Base-by-base conservation (phyloP, 139 green algal genomes). In the Klebsormidium nitens region DNA sequence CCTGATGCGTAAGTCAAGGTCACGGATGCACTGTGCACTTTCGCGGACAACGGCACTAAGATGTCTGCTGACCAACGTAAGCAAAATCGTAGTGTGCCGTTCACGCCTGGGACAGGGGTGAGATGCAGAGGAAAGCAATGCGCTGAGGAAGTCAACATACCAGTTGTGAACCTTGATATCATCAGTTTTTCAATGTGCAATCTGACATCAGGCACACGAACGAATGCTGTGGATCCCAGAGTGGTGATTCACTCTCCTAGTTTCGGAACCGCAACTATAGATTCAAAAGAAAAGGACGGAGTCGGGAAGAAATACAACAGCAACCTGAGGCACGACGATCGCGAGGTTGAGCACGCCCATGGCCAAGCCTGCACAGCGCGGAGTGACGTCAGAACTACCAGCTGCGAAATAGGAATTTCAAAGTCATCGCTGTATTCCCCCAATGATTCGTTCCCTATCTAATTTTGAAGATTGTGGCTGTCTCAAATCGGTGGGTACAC, bases 301-400 rank as follows among this genome's bases (percentile, higher is more conserved):
- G 52, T 32, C 6, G 5, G 52, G 6, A 14, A 63, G 11, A 26
- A 17, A 29, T 8, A 32, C 59, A 59, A 5, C 36, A 8, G 6
- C 5, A 36, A 74, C 66, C 36, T 77, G 69, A 26, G 69, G 69
- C 31, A 77, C 19, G 8, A 77, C 69, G 3, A 77, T 50, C 29
- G 64, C 69, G 28, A 77, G 35, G 55, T 77, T 77, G 61, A 77
- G 63, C 5, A 77, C 36, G 50, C 69, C 69, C 69, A 77, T 77
- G 28, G 69, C 59, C 29, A 77, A 38, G 23, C 69, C 69, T 74
- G 66, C 64, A 72, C 6, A 14, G 8, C 11, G 42, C 14, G 8
- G 42, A 50, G n/a, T n/a, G n/a, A n/a, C n/a, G n/a, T n/a, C n/a
- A n/a, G n/a, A n/a, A n/a, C n/a, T n/a, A n/a, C n/a, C n/a, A n/a